Evolutionary conservation across 257 asterid species (phyloP).

Genomic region (Prunella vulgaris): DNA sequence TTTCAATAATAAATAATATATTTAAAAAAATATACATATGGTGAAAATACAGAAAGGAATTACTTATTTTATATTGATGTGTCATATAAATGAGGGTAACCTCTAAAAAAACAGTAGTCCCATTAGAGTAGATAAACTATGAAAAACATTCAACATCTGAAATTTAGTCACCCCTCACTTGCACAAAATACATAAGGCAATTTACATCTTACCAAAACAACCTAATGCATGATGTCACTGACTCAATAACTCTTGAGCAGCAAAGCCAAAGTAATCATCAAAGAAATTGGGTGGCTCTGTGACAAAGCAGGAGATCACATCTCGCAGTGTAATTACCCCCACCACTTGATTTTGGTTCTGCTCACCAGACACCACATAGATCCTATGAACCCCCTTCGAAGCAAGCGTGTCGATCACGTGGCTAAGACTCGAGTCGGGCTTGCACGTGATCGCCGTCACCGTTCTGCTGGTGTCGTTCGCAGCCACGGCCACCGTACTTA

Average conservation of each 20-base stretch:
- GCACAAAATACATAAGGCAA: too few relatives aligned
- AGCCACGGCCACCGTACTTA: constrained; percentile 42
- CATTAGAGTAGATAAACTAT: too few relatives aligned
- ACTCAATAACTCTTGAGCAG: constrained; percentile 55
- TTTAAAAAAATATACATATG: too few relatives aligned
- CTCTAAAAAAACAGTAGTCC: too few relatives aligned
- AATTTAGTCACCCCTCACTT: too few relatives aligned
- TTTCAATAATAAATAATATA: too few relatives aligned
- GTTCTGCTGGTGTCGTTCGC: constrained; percentile 36
- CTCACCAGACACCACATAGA: constrained; percentile 53
- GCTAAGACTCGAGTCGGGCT: constrained; percentile 51
- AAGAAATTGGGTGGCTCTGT: constrained; percentile 74
- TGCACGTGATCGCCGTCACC: constrained; percentile 70
- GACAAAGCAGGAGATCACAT: constrained; percentile 80
- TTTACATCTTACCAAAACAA: too few relatives aligned
- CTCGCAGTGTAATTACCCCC: constrained; percentile 78
- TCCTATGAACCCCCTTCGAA: constrained; percentile 56
- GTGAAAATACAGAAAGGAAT: too few relatives aligned
- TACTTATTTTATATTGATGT: too few relatives aligned
- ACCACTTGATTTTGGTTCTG: constrained; percentile 36
- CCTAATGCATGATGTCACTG: too few relatives aligned
- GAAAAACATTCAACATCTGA: too few relatives aligned
- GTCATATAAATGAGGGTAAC: too few relatives aligned
- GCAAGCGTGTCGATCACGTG: constrained; percentile 63
- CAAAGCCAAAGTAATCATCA: constrained; percentile 55